Percentiles rank a stretch among this genome's conserved stretches.
Evolutionary conservation across 805 yeast species (phyloP).

Genomic region (Ogataea angusta): DNA sequence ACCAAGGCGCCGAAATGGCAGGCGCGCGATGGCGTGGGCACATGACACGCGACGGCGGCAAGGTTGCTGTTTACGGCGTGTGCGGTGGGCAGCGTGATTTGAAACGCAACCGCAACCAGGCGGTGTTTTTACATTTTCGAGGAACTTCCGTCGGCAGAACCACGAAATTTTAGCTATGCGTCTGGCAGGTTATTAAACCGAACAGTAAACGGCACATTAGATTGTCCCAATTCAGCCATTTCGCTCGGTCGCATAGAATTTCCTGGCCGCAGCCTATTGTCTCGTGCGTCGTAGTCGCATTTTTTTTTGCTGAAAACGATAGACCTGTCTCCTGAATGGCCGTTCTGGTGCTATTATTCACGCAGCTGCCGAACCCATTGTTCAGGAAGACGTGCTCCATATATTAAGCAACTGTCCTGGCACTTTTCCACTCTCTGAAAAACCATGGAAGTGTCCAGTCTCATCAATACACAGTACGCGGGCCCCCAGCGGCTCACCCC

Average conservation of each 20-base stretch:
- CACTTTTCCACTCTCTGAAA: neutral
- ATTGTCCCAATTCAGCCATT: neutral
- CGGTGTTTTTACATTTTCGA: neutral
- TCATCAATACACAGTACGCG: conserved; percentile 15
- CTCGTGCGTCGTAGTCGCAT: neutral
- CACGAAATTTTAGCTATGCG: neutral
- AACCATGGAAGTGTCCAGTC: conserved; percentile 20
- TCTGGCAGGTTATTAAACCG: neutral
- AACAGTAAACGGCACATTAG: neutral
- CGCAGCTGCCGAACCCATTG: conserved; percentile 9
- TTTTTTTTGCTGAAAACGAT: conserved; percentile 4
- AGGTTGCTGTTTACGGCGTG: too few species aligned
- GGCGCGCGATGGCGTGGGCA: too few species aligned
- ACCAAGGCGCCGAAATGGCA: neutral
- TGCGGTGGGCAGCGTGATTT: neutral
- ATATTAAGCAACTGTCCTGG: conserved; percentile 1
- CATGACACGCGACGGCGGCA: too few species aligned
- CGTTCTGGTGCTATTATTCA: conserved; percentile 6
- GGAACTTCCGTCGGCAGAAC: neutral
- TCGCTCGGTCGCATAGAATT: neutral
- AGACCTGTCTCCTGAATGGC: conserved; percentile 5
- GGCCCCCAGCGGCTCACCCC: conserved; percentile 17
- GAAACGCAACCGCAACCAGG: neutral
- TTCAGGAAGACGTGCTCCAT: neutral
- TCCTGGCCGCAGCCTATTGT: neutral